Base-by-base conservation (phyloP, 2,329 filamentous ascomycete genomes). In the Colletotrichum sp. region DNA sequence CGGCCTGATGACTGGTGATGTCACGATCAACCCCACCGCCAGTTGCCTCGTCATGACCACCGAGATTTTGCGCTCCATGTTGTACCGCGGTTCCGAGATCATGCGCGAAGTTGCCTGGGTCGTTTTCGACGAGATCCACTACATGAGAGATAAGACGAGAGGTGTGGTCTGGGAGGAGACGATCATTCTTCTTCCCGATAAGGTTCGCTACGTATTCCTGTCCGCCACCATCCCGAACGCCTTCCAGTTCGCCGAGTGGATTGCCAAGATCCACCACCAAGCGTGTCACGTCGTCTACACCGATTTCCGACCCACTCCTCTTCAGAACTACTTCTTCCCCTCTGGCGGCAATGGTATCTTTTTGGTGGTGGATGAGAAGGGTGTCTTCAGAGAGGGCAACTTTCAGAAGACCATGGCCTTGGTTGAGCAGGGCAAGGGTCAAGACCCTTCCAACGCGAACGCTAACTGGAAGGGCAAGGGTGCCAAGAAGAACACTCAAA, bases 81-180 rank as follows among this genome's bases (percentile, higher is more conserved):
- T 99, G 86, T 99, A 99, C 85, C 92, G 97, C 80, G 97, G 97
- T 76, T 99, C 97, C 0, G 97, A 99, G 87, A 99, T 99, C 79
- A 99, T 99, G 96, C 95, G 97, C 79, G 97, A 99, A 87, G 98
- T 99, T 3, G 96, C 95, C 16, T 99, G 97, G 97, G 98, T 99
- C 3, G 89, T 99, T 3, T 99, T 99, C 81, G 97, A 99, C 85
- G 97, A 99, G 85, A 98, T 99, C 78, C 97, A 99, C 86, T 99
- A 99, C 86, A 94, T 99, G 92, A 93, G 97, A 82, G 97, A 99
- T 86, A 98, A 98, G 86, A 91, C 92, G 67, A 92, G 97, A 86
- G 97, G 97, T 88, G 97, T 99, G 1, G 97, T 99, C 4, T 99
- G 97, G 97, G 97, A 99, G 85, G 97, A 99, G 88, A 99, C 97